Evolutionary conservation across 768 basidiomycete genomes (phyloP).

Genomic region (Cubamyces sp.): DNA sequence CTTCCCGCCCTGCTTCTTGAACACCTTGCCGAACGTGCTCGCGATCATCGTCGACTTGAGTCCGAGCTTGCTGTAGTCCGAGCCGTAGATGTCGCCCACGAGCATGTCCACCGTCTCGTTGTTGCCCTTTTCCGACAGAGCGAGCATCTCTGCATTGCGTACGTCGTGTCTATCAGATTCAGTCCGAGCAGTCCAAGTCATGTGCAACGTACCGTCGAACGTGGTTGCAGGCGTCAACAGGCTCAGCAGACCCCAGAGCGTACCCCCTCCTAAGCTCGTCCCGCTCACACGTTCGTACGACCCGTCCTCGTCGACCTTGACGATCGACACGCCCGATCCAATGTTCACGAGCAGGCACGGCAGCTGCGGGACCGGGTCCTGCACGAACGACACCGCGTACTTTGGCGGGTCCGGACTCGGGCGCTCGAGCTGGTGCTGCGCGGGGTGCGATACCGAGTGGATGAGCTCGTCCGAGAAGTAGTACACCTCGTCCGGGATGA

Average conservation of each 20-base stretch:
- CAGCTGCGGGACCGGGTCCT: slow-evolving; percentile 81
- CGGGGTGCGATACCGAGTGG: slow-evolving; percentile 55
- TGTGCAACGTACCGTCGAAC: slow-evolving; percentile 83
- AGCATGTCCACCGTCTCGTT: slow-evolving; percentile 97
- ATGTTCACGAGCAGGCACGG: slow-evolving; percentile 98
- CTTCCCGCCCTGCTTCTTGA: slow-evolving; percentile 84
- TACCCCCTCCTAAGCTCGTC: slow-evolving; percentile 96
- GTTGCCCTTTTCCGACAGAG: slow-evolving; percentile 90
- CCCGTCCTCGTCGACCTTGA: slow-evolving; percentile 96
- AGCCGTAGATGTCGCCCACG: slow-evolving; percentile 99
- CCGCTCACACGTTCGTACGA: slow-evolving; percentile 96
- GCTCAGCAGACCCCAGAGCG: slow-evolving; percentile 94
- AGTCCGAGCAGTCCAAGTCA: background rate
- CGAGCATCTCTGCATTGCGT: slow-evolving; percentile 81
- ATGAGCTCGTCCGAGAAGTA: slow-evolving; percentile 98
- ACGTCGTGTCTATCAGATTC: background rate
- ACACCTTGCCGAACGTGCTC: slow-evolving; percentile 98
- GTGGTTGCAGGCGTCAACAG: slow-evolving; percentile 92
- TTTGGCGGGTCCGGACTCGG: slow-evolving; percentile 91
- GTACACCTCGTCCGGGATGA: slow-evolving; percentile 97
- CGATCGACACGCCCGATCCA: slow-evolving; percentile 95
- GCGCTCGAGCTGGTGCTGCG: slow-evolving; percentile 56
- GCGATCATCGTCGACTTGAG: slow-evolving; percentile 98
- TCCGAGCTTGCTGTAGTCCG: slow-evolving; percentile 93
- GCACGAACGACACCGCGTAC: slow-evolving; percentile 88